These are phyloP conservation scores for Auriculariales sp. DNA, from an alignment of 768 basidiomycete species.

Conservation along the genomic window DNA sequence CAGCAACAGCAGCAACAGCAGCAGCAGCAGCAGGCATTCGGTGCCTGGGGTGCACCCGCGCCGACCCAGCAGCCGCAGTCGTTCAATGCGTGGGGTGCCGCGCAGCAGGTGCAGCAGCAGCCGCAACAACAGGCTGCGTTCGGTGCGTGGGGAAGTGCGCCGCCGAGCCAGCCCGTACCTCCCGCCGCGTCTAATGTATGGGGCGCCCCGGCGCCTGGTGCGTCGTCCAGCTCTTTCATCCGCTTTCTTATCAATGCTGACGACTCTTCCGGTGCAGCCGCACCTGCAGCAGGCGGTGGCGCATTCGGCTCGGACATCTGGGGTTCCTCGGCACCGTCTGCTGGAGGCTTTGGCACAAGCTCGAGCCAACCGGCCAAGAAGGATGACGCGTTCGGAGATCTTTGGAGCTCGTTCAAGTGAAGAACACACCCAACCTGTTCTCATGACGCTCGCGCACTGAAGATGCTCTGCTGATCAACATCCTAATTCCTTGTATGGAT, in stretches of 20 bases:
- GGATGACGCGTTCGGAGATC: slow-evolving; percentile 69
- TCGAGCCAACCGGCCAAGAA: slow-evolving; percentile 31
- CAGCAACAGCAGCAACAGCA: slow-evolving; percentile 15
- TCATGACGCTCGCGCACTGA: too few species aligned
- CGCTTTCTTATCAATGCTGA: slow-evolving; percentile 21
- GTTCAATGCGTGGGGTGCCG: slow-evolving; percentile 20
- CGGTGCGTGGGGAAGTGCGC: background rate
- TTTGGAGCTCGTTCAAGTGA: slow-evolving; percentile 75
- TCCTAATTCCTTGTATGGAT: too few species aligned
- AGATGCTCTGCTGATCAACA: too few species aligned
- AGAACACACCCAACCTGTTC: too few species aligned
- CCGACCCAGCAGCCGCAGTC: slow-evolving; percentile 8
- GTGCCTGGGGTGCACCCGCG: slow-evolving; percentile 15
- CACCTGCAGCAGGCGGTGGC: background rate
- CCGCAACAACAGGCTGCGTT: slow-evolving; percentile 6
- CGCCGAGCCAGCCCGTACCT: background rate
- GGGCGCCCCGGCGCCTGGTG: slow-evolving; percentile 2
- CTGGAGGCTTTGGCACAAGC: slow-evolving; percentile 17
- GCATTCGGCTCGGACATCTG: slow-evolving; percentile 31
- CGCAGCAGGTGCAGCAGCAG: slow-evolving; percentile 13
- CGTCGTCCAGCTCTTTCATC: slow-evolving; percentile 4
- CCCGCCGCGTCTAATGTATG: slow-evolving; percentile 14
- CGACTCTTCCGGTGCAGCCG: background rate
- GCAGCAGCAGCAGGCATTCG: slow-evolving; percentile 23
- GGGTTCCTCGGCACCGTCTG: slow-evolving; percentile 22